Evolutionary conservation across 208 protist genomes (phyloP).

Genomic region (Spongospora subterranea): DNA sequence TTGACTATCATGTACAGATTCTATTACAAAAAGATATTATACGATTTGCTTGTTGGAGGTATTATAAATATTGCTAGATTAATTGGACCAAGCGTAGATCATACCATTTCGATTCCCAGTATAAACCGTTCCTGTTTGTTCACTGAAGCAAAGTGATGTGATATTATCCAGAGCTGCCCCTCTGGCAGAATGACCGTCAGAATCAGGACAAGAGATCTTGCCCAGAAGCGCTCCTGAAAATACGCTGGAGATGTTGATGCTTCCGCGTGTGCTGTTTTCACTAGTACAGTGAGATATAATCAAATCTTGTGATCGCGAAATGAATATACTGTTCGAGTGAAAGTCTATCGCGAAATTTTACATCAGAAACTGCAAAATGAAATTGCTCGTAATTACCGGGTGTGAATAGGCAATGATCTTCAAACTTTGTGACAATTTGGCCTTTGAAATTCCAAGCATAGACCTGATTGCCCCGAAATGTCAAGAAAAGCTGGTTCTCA

Average conservation of each 20-base stretch:
- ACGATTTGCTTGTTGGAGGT: no score
- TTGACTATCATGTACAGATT: no score
- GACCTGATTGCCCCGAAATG: conserved; percentile 61
- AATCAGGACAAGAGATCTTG: conserved; percentile 48
- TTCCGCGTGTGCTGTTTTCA: neutral
- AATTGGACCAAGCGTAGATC: conserved; percentile 62
- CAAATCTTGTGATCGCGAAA: conserved; percentile 61
- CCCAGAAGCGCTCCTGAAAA: neutral
- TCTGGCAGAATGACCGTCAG: neutral
- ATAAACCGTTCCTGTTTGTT: conserved; percentile 67
- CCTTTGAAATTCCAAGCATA: conserved; percentile 68
- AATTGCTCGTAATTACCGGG: neutral
- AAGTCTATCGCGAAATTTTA: conserved; percentile 16
- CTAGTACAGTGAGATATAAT: conserved; percentile 66
- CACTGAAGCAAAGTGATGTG: conserved; percentile 69
- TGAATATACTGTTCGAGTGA: conserved; percentile 64
- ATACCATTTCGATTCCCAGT: conserved; percentile 64
- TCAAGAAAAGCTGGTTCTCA: conserved; percentile 67
- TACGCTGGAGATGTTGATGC: conserved; percentile 15
- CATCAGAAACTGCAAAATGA: neutral
- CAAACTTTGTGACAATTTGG: conserved; percentile 57
- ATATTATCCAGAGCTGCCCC: conserved; percentile 57
- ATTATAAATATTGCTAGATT: no score
- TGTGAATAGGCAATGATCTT: conserved; percentile 66
- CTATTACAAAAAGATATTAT: no score